A percentile compares a stretch with the other conserved stretches of the same genome.
phyloP scores from a whole-genome alignment of 2,329 filamentous ascomycete genomes.

The Metarhizium humberi region DNA sequence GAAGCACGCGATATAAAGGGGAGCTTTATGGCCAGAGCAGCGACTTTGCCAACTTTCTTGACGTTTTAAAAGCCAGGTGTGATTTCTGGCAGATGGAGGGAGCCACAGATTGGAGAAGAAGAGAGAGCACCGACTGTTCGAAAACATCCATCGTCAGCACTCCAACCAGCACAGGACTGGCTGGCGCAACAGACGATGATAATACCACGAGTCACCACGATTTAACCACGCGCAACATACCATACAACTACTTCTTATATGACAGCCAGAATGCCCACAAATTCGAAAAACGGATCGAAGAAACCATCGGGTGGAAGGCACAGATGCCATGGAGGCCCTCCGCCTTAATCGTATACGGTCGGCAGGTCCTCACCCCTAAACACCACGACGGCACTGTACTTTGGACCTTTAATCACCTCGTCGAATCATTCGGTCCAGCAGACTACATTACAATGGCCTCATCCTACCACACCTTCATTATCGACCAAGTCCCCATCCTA shows the following conservation, averaged over 20 bases:
- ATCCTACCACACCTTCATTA: slow-evolving; percentile 67
- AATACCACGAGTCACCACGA: slow-evolving; percentile 4
- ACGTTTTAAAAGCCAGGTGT: slow-evolving; percentile 67
- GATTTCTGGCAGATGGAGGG: slow-evolving; percentile 82
- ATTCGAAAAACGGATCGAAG: slow-evolving; percentile 16
- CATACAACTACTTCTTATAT: slow-evolving; percentile 20
- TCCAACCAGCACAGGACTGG: background rate
- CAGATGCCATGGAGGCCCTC: slow-evolving; percentile 31
- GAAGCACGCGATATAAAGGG: slow-evolving; percentile 26
- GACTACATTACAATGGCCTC: slow-evolving; percentile 79
- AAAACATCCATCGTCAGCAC: background rate
- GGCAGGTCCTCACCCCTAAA: slow-evolving; percentile 48
- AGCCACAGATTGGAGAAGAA: slow-evolving; percentile 58
- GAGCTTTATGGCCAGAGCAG: slow-evolving; percentile 51
- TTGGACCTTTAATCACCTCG: slow-evolving; percentile 62
- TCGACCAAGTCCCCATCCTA: slow-evolving; percentile 61
- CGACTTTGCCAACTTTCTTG: slow-evolving; percentile 68
- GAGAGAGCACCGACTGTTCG: slow-evolving; percentile 28
- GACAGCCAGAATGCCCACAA: slow-evolving; percentile 12
- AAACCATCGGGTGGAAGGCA: slow-evolving; percentile 15
- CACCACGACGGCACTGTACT: slow-evolving; percentile 47
- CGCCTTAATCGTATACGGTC: slow-evolving; percentile 50
- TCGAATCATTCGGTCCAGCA: slow-evolving; percentile 61
- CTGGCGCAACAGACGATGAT: background rate
- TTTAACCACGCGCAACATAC: slow-evolving; percentile 12